Conservation (phyloP, 73 alveolate species). For the Diophrys sp. region DNA sequence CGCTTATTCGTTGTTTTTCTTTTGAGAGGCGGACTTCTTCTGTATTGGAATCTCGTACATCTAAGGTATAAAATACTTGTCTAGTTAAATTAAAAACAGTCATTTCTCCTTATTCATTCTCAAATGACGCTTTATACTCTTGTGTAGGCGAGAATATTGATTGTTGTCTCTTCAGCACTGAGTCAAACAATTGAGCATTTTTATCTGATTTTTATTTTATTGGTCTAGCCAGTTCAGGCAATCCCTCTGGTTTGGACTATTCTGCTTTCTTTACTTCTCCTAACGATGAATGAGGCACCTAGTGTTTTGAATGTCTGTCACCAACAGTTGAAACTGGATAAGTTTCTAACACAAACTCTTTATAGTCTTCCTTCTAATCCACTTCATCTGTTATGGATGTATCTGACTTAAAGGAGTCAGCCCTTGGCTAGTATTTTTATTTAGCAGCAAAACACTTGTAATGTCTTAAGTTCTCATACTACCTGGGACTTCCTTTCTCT, state of each 20-base stretch:
- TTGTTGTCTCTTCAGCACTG: background rate
- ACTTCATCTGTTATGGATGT: background rate
- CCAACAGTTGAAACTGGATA: no score
- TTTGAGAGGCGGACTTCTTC: background rate
- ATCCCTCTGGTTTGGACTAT: background rate
- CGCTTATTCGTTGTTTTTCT: background rate
- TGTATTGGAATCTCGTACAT: no score
- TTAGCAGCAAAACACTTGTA: background rate
- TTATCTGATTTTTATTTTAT: no score
- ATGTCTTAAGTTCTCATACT: background rate
- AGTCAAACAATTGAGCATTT: background rate
- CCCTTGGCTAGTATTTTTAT: background rate
- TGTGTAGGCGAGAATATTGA: background rate
- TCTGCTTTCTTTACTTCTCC: background rate
- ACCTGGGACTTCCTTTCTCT: no score
- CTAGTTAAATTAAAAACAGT: background rate
- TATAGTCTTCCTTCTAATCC: background rate
- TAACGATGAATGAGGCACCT: no score
- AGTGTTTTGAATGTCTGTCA: no score
- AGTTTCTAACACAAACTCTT: no score
- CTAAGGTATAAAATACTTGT: no score
- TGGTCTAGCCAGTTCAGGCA: background rate
- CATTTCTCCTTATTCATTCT: background rate
- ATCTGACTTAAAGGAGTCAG: background rate
- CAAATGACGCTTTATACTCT: no score